These are phyloP conservation scores for Sinapis alba DNA, from an alignment of 441 rosid genomes.

Conservation along the genomic window DNA sequence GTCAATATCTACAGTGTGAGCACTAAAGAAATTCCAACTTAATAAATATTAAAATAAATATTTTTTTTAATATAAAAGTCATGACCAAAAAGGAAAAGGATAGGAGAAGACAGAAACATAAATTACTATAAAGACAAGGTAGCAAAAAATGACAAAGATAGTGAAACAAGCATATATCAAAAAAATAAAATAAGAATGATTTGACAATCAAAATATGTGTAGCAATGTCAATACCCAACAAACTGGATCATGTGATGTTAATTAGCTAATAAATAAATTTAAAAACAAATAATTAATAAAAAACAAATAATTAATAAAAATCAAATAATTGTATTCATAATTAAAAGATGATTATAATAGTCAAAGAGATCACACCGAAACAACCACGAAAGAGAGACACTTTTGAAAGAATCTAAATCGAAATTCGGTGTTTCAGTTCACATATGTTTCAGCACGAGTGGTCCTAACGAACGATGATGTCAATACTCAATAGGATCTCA, in stretches of 20 bases:
- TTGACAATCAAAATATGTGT: neutral
- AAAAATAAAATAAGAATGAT: neutral
- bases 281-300: neutral
- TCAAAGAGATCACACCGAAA: conserved; percentile 26
- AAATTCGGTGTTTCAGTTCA: conserved; percentile 29
- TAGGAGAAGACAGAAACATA: neutral
- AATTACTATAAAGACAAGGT: neutral
- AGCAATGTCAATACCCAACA: neutral
- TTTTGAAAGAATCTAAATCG: neutral
- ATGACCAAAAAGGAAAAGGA: neutral
- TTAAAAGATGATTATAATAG: conserved; percentile 1
- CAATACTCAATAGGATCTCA: neutral
- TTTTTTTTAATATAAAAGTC: neutral
- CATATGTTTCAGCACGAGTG: conserved; percentile 7
- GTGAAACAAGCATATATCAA: neutral
- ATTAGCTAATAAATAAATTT: neutral
- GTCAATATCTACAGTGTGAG: conserved; percentile 22
- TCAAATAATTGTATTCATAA: neutral
- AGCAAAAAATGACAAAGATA: conserved; percentile 5
- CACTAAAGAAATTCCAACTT: conserved; percentile 14
- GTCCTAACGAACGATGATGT: neutral
- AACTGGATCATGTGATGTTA: neutral
- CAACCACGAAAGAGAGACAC: neutral
- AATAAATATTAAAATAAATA: neutral
- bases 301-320: too few species aligned